Evolutionary conservation across 2,329 filamentous ascomycete species (phyloP), one percentile per base, ranked within the genome.

Genomic region (Aspergillus quadrilineatus): DNA sequence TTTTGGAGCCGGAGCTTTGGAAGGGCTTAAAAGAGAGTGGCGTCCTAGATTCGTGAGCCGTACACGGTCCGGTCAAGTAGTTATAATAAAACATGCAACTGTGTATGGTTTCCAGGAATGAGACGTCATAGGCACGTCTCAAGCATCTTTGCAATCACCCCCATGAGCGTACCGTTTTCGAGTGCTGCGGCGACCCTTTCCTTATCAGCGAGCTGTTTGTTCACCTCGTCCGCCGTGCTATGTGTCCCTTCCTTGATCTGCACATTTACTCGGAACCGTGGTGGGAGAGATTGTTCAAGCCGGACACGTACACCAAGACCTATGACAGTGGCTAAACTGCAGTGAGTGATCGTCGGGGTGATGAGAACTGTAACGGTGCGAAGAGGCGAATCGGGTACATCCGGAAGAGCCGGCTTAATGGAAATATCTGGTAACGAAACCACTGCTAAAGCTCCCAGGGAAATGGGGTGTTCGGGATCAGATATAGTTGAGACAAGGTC

Each of bases 201-300:
- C 80, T 97, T 99, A 77, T 99, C 94, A 34, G 87, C 90, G 43
- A 99, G 79, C 76, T 99, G 94, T 80, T 97, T 97, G 77, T 96
- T 97, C 51, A 97, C 92, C 72, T 96, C 92, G 61, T 96, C 92
- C 45, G 91, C 93, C 59, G 95, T 95, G 63, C 86, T 90, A 73
- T 97, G 94, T n/a, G 92, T 94, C 60, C 92, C 93, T 75, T 96
- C 89, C 75, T 97, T 97, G 74, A 97, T 96, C 66, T 88, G 85
- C 45, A 97, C 91, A 73, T 97, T 92, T 50, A 97, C 84, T 37
- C 94, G 85, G 73, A 94, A 99, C 67, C 93, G 89, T 34, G 94
- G 90, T 3, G 94, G 94, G 56, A 99, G 80, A 9, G 90, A 89
- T 73, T 96, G 89, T 77, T 97, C 92, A 26, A 99, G 82, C 26